These are phyloP conservation scores for Nemania bipapillata DNA, from an alignment of 2,329 filamentous ascomycete genomes.

Conservation along the genomic window DNA sequence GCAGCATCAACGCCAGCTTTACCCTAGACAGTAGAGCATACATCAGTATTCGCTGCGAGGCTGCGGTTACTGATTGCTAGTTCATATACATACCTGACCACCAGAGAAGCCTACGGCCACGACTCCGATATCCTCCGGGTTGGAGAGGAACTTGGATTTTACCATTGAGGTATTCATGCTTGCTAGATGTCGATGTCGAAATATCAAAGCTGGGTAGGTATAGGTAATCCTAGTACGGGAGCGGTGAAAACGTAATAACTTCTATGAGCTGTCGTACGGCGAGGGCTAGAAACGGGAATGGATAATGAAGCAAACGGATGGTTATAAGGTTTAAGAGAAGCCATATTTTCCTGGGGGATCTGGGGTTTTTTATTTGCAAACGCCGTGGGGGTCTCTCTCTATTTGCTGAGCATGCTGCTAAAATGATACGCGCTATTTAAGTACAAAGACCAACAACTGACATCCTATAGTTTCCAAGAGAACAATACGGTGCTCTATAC, in stretches of 20 bases:
- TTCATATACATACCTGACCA: slow-evolving; percentile 75
- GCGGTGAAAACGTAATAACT: not conserved
- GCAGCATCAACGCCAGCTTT: slow-evolving; percentile 93
- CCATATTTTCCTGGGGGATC: not conserved
- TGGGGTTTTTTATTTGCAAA: slow-evolving; percentile 17
- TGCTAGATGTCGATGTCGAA: not conserved
- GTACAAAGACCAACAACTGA: slow-evolving; percentile 28
- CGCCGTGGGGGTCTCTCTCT: slow-evolving; percentile 22
- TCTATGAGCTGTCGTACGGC: not conserved
- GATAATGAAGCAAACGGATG: not conserved
- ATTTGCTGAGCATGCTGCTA: slow-evolving; percentile 12
- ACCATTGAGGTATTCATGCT: slow-evolving; percentile 66
- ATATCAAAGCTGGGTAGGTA: not conserved
- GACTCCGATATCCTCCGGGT: slow-evolving; percentile 83
- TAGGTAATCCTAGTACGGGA: not conserved
- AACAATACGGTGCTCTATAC: not conserved
- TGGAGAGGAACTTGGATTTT: slow-evolving; percentile 79
- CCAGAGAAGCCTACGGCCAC: slow-evolving; percentile 97
- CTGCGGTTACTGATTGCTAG: not conserved
- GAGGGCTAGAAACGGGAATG: not conserved
- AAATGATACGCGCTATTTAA: slow-evolving; percentile 23
- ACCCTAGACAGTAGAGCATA: slow-evolving; percentile 60
- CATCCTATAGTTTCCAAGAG: slow-evolving; percentile 3
- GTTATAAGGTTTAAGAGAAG: slow-evolving; percentile 10
- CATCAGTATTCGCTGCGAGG: slow-evolving; percentile 9